phyloP scores from a whole-genome alignment of 177 flowering plant genomes.

The Vitis hybrid region DNA sequence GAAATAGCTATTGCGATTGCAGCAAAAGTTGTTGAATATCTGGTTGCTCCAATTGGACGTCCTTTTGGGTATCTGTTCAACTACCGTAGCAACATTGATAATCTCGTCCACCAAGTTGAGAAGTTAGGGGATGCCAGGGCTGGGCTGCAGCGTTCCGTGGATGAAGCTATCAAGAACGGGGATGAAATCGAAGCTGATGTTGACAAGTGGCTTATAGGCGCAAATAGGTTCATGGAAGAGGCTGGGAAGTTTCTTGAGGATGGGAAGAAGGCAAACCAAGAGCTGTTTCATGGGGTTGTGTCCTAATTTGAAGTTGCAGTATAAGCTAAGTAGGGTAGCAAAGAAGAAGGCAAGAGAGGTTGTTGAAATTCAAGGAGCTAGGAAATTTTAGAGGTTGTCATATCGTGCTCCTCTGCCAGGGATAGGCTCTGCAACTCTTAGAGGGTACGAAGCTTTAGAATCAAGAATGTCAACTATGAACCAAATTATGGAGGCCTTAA shows the following conservation, averaged over 20 bases:
- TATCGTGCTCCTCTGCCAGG: not conserved
- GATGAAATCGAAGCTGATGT: not conserved
- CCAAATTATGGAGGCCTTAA: no score
- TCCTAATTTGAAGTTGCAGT: not conserved
- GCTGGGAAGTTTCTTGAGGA: not conserved
- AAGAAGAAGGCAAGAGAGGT: not conserved
- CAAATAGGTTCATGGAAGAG: not conserved
- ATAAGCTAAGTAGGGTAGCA: not conserved
- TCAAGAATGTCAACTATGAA: not conserved
- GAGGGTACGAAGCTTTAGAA: no score
- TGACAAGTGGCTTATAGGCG: not conserved
- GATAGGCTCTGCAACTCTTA: no score
- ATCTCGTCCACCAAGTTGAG: no score
- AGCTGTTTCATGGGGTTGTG: not conserved
- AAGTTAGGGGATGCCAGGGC: not conserved
- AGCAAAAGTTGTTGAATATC: not conserved
- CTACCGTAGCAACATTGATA: no score
- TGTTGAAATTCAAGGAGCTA: not conserved
- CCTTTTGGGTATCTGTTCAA: not conserved
- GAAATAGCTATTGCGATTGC: not conserved
- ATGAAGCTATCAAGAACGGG: not conserved
- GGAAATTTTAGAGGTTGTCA: not conserved
- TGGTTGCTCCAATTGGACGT: not conserved
- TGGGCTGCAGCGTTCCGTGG: not conserved
- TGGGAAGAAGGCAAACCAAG: not conserved